These are phyloP conservation scores for Picea abies DNA, from an alignment of 83 land plant genomes.

Conservation along the genomic window DNA sequence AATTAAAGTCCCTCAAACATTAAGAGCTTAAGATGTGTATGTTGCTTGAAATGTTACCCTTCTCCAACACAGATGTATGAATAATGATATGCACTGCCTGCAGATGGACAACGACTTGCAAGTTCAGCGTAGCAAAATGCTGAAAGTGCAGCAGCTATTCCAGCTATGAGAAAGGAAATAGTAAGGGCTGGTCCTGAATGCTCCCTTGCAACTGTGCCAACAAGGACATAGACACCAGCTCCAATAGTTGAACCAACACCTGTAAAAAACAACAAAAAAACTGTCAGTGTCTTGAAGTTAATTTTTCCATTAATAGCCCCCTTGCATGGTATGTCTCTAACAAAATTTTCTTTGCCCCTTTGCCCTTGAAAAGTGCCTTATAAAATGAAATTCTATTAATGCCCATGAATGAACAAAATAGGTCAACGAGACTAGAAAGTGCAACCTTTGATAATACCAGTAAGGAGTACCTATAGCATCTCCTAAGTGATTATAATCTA, in stretches of 20 bases:
- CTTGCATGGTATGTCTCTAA: too few relatives aligned
- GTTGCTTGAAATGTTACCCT: constrained; percentile 55
- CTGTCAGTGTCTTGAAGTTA: too few relatives aligned
- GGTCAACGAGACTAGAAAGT: too few relatives aligned
- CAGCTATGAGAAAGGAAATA: constrained; percentile 87
- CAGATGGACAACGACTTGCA: constrained; percentile 97
- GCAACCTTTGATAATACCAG: too few relatives aligned
- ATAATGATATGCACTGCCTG: constrained; percentile 98
- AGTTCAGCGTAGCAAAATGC: constrained; percentile 99
- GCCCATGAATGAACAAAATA: too few relatives aligned
- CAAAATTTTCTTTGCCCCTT: too few relatives aligned
- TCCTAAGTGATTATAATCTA: too few relatives aligned
- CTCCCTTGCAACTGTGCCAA: constrained; percentile 96
- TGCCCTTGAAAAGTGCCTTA: too few relatives aligned
- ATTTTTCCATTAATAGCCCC: too few relatives aligned
- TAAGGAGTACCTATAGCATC: too few relatives aligned
- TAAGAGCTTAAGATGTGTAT: background rate
- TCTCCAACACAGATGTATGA: constrained; percentile 97
- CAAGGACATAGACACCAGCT: constrained; percentile 97
- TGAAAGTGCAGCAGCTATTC: constrained; percentile 94
- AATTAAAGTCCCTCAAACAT: background rate
- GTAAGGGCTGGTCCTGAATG: constrained; percentile 92
- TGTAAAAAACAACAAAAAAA: constrained; percentile 18
- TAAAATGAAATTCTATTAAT: too few relatives aligned
- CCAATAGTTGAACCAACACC: constrained; percentile 98